A percentile compares a stretch with the other conserved stretches of the same genome.
Evolutionary conservation across 129 eudicot genomes (phyloP).

Genomic region (Artemisia argyi): DNA sequence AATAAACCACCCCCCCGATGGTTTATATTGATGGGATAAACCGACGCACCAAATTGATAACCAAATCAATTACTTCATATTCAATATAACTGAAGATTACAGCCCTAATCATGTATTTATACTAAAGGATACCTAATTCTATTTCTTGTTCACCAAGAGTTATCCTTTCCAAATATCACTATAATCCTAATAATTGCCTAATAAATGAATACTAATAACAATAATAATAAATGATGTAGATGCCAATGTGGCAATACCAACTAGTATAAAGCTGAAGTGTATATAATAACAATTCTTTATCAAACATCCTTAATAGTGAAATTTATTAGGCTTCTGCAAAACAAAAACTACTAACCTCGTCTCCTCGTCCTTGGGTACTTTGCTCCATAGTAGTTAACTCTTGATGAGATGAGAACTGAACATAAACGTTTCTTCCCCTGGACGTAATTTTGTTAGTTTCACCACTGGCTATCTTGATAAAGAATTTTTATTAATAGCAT

Average conservation of each 20-base stretch:
- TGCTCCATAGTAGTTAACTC: slow-evolving; percentile 96
- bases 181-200: no score
- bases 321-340: no score
- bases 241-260: slow-evolving; percentile 6
- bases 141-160: no score
- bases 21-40: no score
- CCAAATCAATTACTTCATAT: no score
- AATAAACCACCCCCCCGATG: no score
- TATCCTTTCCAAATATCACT: no score
- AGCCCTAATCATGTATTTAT: no score
- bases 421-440: slow-evolving; percentile 96
- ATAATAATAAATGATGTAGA: neutral
- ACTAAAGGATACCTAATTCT: no score
- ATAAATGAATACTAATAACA: no score
- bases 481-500: neutral
- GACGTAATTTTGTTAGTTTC: slow-evolving; percentile 23
- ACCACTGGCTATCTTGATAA: neutral
- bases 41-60: no score
- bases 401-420: slow-evolving; percentile 94
- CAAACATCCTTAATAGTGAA: neutral
- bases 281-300: neutral
- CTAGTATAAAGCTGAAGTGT: neutral
- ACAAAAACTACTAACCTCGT: slow-evolving; percentile 62
- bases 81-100: no score
- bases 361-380: slow-evolving; percentile 87